Evolutionary conservation across 179 eudicot species (phyloP).

Genomic region (Sideroxylon spinosum): DNA sequence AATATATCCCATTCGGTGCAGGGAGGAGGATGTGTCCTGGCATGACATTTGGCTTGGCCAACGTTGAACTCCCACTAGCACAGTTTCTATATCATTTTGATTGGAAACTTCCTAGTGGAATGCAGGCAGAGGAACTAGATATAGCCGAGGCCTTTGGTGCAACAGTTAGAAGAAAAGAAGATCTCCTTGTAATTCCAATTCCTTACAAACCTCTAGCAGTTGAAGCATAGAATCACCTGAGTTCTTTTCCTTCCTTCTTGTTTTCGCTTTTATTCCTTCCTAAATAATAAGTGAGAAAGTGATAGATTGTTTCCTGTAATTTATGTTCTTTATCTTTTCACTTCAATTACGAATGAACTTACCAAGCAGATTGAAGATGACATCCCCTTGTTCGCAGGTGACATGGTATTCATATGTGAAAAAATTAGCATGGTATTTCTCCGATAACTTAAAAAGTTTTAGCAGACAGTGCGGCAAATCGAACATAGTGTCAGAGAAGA

Average conservation of each 20-base stretch:
- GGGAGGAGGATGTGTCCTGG: conserved; percentile 40
- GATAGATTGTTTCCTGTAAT: neutral
- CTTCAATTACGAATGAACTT: too few relatives aligned
- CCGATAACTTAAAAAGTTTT: conserved; percentile 6
- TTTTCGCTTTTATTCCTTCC: neutral
- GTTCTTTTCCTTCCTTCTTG: neutral
- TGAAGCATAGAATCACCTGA: neutral
- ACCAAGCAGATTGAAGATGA: too few relatives aligned
- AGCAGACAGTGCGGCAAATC: too few relatives aligned
- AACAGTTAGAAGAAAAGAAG: conserved; percentile 13
- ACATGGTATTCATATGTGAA: too few relatives aligned
- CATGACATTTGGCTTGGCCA: conserved; percentile 15
- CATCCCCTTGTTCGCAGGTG: too few relatives aligned
- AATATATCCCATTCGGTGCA: conserved; percentile 32
- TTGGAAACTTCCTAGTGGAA: conserved; percentile 23
- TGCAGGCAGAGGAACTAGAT: conserved; percentile 18
- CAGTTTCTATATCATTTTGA: conserved; percentile 23
- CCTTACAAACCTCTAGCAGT: conserved; percentile 3
- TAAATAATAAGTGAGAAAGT: neutral
- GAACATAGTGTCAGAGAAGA: conserved; percentile 10
- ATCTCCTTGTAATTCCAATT: conserved; percentile 7
- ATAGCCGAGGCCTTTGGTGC: conserved; percentile 17
- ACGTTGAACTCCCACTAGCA: conserved; percentile 18
- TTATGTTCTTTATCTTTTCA: too few relatives aligned
- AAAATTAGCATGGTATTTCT: conserved; percentile 6